Evolutionary conservation across 148 eudicot genomes (phyloP), one percentile per base, ranked within the genome.

Genomic region (Drosera capensis): DNA sequence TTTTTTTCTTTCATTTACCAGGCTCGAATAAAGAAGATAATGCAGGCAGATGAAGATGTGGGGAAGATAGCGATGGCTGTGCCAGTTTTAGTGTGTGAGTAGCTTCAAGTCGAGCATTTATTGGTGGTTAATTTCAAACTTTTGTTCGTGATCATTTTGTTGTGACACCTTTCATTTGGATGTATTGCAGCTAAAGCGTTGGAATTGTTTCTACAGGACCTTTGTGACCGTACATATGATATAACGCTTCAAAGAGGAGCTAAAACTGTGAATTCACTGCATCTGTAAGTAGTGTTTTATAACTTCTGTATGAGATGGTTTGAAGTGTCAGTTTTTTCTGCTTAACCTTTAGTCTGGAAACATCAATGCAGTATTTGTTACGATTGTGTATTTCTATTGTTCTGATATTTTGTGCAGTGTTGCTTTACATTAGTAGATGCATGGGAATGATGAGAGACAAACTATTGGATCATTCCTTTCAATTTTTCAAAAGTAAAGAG

Each of bases 51-150:
- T 68, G 96, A 87, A 58, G 96, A 87, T 70, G 88, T 87, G 20
- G 96, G 96, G 43, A 87, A 87, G 71, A 87, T 87, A 67, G 96
- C 96, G 26, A 74, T 87, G 96, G 96, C 96, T 31, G 96, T 87
- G 40, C 96, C 96, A 26, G 90, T 87, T 66, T 58, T 87, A 70
- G 96, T 87, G 36, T 87, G 96, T 87, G 61, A 70, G 96, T 72
- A 45, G 16, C 43, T 35, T 39, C 42, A 5, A 4, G 19, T 71
- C 15, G 9, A 35, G 14, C 14, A 12, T 19, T 49, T n/a, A 8
- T 48, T 25, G 2, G 2, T 35, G 19, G 31, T 8, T 15, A 43
- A 20, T 51, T 31, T 34, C 34, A 40, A 53, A 6, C 20, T 19
- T 25, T 48, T n/a, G 31, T 26, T 46, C 34, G 43, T 55, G n/a